phyloP scores from a whole-genome alignment of 169 alveolate species.

The Cryptosporidium felis region DNA sequence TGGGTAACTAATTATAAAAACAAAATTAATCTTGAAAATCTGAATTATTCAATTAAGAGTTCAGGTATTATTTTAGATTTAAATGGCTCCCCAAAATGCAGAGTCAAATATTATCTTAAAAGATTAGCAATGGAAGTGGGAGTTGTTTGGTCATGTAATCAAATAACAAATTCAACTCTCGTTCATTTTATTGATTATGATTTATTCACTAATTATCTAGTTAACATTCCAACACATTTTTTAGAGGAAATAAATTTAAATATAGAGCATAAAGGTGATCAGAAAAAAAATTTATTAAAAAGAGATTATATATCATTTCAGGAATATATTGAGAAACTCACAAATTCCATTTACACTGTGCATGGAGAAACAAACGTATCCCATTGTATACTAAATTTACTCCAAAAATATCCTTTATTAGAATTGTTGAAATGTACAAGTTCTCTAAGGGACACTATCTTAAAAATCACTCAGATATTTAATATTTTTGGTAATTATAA shows the following conservation, averaged over 20 bases:
- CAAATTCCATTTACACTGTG: no score
- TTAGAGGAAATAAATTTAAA: neutral
- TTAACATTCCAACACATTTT: conserved; percentile 18
- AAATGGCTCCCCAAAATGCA: neutral
- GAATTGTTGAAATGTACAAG: conserved; percentile 3
- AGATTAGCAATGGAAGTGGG: conserved; percentile 5
- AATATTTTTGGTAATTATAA: neutral
- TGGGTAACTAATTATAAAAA: neutral
- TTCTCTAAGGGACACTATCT: neutral
- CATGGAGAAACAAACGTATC: no score
- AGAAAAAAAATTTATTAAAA: neutral
- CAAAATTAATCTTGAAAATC: neutral
- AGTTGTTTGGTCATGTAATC: conserved; percentile 23
- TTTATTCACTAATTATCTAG: neutral
- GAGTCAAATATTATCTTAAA: neutral
- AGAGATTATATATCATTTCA: neutral
- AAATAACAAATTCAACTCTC: conserved; percentile 16
- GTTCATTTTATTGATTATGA: conserved; percentile 48
- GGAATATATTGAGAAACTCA: conserved; percentile 5
- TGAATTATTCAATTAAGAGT: neutral
- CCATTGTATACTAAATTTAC: no score
- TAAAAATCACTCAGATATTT: neutral
- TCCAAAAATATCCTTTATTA: neutral
- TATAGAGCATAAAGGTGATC: neutral
- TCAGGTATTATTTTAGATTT: neutral